phyloP scores from a whole-genome alignment of 371 early-diverging fungal species.

The Cokeromyces recurvatus region DNA sequence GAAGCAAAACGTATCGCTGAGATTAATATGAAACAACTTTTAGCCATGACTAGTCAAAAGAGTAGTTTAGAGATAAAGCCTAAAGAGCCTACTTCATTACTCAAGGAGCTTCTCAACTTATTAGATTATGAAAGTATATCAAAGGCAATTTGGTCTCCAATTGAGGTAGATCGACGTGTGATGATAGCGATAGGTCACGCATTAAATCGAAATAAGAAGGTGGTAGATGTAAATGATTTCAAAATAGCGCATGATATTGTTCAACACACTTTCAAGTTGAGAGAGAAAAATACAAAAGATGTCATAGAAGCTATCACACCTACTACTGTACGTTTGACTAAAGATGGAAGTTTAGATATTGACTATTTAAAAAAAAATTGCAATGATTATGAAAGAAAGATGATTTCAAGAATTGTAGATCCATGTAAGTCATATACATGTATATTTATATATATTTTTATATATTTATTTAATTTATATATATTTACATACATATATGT shows the following conservation, averaged over 20 bases:
- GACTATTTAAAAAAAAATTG: slow-evolving; percentile 27
- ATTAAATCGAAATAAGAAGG: slow-evolving; percentile 11
- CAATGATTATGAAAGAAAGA: slow-evolving; percentile 50
- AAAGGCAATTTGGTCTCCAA: slow-evolving; percentile 30
- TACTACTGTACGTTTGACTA: background rate
- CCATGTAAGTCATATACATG: slow-evolving; percentile 39
- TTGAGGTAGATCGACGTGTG: slow-evolving; percentile 31
- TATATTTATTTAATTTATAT: too few relatives aligned
- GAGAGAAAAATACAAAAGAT: slow-evolving; percentile 5
- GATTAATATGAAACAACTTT: slow-evolving; percentile 42
- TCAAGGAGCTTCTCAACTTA: slow-evolving; percentile 8
- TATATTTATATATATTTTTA: background rate
- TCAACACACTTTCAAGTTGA: slow-evolving; percentile 5
- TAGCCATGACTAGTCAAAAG: slow-evolving; percentile 24
- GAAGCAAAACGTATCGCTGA: slow-evolving; percentile 31
- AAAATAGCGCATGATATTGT: slow-evolving; percentile 20
- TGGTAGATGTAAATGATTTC: slow-evolving; percentile 22
- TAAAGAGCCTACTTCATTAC: background rate
- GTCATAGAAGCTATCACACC: slow-evolving; percentile 6
- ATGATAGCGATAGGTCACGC: slow-evolving; percentile 34
- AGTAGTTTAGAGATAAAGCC: slow-evolving; percentile 2
- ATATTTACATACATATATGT: too few relatives aligned
- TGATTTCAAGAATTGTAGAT: slow-evolving; percentile 60
- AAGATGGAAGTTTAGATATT: slow-evolving; percentile 17
- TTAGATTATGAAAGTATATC: slow-evolving; percentile 7